A percentile compares a stretch with the other conserved stretches of the same genome.
phyloP scores from a whole-genome alignment of 345 rosid species.

The Citrus unshiu region DNA sequence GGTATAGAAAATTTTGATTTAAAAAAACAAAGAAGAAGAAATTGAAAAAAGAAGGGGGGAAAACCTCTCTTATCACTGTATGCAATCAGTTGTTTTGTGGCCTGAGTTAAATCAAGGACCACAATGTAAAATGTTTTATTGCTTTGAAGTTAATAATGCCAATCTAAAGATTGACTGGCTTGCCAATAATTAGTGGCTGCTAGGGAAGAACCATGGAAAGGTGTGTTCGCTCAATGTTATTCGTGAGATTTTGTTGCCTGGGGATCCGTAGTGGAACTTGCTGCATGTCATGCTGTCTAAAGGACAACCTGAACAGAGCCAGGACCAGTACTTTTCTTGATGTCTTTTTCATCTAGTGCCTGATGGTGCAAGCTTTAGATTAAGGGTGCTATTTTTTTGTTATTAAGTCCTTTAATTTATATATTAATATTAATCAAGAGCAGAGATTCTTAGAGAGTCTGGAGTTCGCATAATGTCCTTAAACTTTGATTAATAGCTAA shows the following conservation, averaged over 20 bases:
- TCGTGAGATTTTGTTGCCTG: background rate
- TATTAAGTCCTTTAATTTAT: background rate
- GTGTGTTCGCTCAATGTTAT: background rate
- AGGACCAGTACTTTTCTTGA: background rate
- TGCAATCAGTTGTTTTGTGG: background rate
- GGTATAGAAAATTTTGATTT: background rate
- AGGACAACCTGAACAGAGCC: background rate
- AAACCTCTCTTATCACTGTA: background rate
- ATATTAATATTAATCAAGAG: background rate
- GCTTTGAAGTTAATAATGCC: background rate
- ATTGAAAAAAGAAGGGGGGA: background rate
- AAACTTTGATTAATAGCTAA: constrained; percentile 1
- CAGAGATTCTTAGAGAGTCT: background rate
- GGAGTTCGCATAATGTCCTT: background rate
- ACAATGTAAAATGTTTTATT: background rate
- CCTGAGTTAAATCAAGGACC: background rate
- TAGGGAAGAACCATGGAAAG: background rate
- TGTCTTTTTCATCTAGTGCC: background rate
- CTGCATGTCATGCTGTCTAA: background rate
- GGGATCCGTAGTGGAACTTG: background rate
- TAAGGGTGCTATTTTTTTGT: background rate
- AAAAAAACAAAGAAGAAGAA: too few relatives aligned
- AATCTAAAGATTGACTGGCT: background rate
- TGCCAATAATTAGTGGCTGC: background rate
- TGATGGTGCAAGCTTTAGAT: constrained; percentile 2